Evolutionary conservation across 148 eudicot genomes (phyloP).

Genomic region (Camellia japonica): DNA sequence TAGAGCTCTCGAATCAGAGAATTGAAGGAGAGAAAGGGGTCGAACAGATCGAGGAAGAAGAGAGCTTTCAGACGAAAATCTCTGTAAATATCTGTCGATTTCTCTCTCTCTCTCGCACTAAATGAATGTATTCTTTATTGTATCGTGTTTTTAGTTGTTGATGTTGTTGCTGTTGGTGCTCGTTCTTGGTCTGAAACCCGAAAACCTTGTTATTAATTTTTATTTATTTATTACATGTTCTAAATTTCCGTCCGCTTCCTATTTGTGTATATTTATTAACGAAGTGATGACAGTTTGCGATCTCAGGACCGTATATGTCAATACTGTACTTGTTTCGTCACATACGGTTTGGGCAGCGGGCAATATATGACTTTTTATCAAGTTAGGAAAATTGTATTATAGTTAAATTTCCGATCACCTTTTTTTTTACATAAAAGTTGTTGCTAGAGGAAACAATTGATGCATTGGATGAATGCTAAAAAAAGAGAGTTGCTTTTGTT

Average conservation of each 20-base stretch:
- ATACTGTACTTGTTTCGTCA: neutral
- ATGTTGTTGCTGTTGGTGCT: no score
- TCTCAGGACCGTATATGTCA: neutral
- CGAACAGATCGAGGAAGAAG: slow-evolving; percentile 16
- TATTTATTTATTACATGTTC: neutral
- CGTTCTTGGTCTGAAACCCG: slow-evolving; percentile 20
- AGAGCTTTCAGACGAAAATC: slow-evolving; percentile 21
- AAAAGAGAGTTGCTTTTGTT: no score
- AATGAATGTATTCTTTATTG: neutral
- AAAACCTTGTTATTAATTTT: slow-evolving; percentile 8
- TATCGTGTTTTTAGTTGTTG: neutral
- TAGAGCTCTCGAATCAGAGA: neutral
- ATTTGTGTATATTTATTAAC: neutral
- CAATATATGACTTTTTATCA: no score
- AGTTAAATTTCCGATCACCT: neutral
- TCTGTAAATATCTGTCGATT: slow-evolving; percentile 7
- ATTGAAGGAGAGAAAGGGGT: neutral
- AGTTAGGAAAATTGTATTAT: no score
- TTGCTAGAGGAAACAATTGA: no score
- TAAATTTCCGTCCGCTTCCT: neutral
- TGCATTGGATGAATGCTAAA: no score
- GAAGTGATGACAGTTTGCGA: neutral
- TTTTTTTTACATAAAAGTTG: no score
- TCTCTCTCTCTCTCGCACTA: neutral
- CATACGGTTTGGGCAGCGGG: neutral